Evolutionary conservation across 176 grass and related monocot genomes (phyloP), one percentile per base, ranked within the genome.

Genomic region (Ampelocalamus luodianensis): DNA sequence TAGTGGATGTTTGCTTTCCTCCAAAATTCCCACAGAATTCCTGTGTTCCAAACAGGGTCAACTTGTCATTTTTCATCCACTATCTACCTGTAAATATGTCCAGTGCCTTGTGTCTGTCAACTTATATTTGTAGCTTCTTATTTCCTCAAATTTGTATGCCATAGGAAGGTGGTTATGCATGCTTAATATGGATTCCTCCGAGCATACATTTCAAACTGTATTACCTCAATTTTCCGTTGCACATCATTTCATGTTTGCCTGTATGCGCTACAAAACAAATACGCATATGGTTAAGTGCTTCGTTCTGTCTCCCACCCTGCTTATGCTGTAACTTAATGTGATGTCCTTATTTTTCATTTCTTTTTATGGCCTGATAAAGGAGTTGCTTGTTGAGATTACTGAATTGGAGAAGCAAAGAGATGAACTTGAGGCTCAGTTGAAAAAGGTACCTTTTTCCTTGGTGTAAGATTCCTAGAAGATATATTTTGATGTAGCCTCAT

Each of bases 401-500:
- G 75, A 60, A 60, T 81, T 99, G 83, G 96, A 96, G 86, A 95
- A 99, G 79, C 93, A 96, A 84, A 89, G 87, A 62, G 85, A 96
- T 79, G 89, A 91, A 55, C 91, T 99, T 80, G 96, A 99, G 83
- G 93, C 84, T 78, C 89, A 96, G 91, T 61, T 96, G 78, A 90
- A 89, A 82, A 99, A 90, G 90, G 96, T 96, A 88, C 1, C 24
- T 48, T 74, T 74, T 82, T 65, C 51, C 79, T 44, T 85, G 51
- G 45, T 38, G 0, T 78, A 40, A 46, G 24, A 53, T 73, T 48
- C 51, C 20, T 59, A 46, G 17, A 74, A 74, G 58, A 58, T 79
- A 72, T 73, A 6, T 39, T 53, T 24, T 84, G 69, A 17, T 79
- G 18, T 78, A 54, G 12, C 49, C 48, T 71, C 72, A 77, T 68